Evolutionary conservation across 371 early-diverging fungal genomes (phyloP), one percentile per base, ranked within the genome.

Genomic region (Mortierella sp.): DNA sequence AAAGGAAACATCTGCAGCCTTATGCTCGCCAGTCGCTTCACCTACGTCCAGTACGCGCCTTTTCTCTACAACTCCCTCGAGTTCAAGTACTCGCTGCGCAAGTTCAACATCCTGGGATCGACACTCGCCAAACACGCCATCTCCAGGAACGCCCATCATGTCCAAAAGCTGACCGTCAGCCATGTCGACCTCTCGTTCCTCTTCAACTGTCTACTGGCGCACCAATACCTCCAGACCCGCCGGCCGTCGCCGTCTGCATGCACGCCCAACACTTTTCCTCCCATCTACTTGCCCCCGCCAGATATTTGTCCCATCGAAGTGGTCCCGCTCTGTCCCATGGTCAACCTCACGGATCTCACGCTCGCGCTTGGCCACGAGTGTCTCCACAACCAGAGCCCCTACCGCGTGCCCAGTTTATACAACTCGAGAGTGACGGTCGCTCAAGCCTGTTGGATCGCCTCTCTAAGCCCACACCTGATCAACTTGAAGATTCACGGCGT

Each of bases 151-250:
- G 67, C 67, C 1, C 40, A 67, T 24, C 24, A 24, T 24, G 40
- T 67, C 67, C 67, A 67, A 67, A 67, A 67, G 40, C 67, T 67
- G 10, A 67, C 67, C 24, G 67, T 67, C 67, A 24, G 67, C 8
- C 67, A 40, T 1, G 67, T 67, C 24, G 67, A 67, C 40, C 34
- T 67, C 9, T 21, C 37, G 0, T 67, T 24, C 19, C 11, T 67
- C 10, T 67, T 24, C 34, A 67, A 67, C 67, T 67, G 67, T 16
- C 67, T 67, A 0, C 5, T 10, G 11, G 67, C 40, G 54, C n/a
- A 54, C 24, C 24, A n/a, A n/a, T 21, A n/a, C 54, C n/a, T n/a
- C 54, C 54, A 54, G 19, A n/a, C 54, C n/a, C 21, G n/a, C 16
- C 50, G 13, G 50, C 16, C 13, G 13, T 16, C 50, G 16, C 13